phyloP scores from a whole-genome alignment of 2,329 filamentous ascomycete species.

The Pseudodiploospora longispora region DNA sequence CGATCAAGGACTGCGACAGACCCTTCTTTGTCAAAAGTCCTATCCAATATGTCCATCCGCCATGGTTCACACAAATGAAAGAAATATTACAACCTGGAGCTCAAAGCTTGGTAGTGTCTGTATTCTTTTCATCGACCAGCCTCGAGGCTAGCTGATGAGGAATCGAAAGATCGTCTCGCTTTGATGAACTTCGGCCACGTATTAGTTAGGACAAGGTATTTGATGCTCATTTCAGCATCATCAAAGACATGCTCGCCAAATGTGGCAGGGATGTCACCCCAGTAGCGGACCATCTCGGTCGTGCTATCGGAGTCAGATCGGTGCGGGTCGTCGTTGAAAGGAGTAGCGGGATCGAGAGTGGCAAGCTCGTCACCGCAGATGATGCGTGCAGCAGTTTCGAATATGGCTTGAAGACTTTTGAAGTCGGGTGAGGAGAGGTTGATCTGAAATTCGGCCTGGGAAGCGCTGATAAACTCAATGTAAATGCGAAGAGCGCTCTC shows the following conservation, averaged over 20 bases:
- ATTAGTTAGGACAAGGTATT: constrained; percentile 61
- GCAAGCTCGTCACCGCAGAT: constrained; percentile 29
- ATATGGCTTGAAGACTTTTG: constrained; percentile 45
- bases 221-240: constrained; percentile 51
- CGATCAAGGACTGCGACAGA: no score
- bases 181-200: constrained; percentile 57
- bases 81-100: no score
- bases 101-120: no score
- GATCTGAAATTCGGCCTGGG: constrained; percentile 57
- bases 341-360: constrained; percentile 33
- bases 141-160: constrained; percentile 9
- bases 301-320: constrained; percentile 12
- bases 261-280: constrained; percentile 37
- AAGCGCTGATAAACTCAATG: constrained; percentile 50
- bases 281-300: constrained; percentile 23
- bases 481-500: constrained; percentile 53
- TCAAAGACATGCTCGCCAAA: constrained; percentile 53
- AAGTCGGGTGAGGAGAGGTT: constrained; percentile 54
- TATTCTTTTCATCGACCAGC: background rate
- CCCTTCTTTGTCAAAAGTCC: no score
- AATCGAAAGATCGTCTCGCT: constrained; percentile 29
- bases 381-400: constrained; percentile 44
- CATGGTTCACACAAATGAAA: no score
- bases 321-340: constrained; percentile 30
- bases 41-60: no score